Conservation (phyloP, 148 eudicot genomes). For the Oxyria digyna region DNA sequence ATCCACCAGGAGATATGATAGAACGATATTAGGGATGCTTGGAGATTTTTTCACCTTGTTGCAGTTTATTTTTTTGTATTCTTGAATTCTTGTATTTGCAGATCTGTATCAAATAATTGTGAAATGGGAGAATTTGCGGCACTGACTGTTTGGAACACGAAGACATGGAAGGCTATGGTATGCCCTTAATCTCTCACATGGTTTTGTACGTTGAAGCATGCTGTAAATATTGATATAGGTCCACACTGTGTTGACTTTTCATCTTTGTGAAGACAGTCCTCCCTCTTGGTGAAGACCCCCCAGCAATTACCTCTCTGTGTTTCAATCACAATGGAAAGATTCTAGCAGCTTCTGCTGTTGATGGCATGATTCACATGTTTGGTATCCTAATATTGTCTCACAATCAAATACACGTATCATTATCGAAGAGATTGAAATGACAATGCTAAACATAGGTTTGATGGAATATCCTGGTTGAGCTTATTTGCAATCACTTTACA, state of each 20-base stretch:
- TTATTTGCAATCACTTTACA: neutral
- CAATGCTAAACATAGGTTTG: neutral
- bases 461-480: neutral
- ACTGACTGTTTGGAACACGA: conserved; percentile 94
- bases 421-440: neutral
- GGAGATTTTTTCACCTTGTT: too few relatives aligned
- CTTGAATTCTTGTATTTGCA: conserved; percentile 10
- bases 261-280: conserved; percentile 83
- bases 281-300: conserved; percentile 98
- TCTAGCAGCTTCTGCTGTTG: conserved; percentile 94
- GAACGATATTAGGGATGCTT: too few relatives aligned
- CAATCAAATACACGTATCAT: neutral
- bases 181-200: conserved; percentile 18
- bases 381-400: conserved; percentile 66
- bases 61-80: neutral
- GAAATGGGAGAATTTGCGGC: conserved; percentile 61
- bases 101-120: conserved; percentile 42
- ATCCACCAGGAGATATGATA: neutral
- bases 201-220: conserved; percentile 7
- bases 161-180: conserved; percentile 97
- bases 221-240: neutral
- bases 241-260: conserved; percentile 17
- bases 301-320: conserved; percentile 83
- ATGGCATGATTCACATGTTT: conserved; percentile 99
- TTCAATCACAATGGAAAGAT: conserved; percentile 98